Evolutionary conservation across 139 green algal species (phyloP).

Genomic region (Tetraselmis chui): DNA sequence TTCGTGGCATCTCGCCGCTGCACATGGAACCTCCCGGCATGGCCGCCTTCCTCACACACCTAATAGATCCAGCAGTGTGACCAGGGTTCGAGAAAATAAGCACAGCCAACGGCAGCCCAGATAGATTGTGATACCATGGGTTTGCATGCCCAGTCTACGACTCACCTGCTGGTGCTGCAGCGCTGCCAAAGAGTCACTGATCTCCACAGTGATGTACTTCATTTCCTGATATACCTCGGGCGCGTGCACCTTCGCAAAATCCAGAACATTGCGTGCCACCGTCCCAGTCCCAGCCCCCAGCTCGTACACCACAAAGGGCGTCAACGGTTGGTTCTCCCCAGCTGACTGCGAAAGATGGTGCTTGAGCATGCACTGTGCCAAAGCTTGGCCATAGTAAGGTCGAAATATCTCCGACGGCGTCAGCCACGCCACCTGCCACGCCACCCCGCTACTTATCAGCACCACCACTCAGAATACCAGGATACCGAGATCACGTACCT

Average conservation of each 20-base stretch:
- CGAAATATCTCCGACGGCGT: constrained; percentile 78
- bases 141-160: too few relatives aligned
- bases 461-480: not conserved
- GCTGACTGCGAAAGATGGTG: constrained; percentile 10
- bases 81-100: too few relatives aligned
- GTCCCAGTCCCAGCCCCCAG: constrained; percentile 75
- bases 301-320: constrained; percentile 62
- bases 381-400: constrained; percentile 56
- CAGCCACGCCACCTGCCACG: constrained; percentile 46
- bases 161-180: constrained; percentile 43
- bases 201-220: constrained; percentile 65
- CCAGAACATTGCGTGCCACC: constrained; percentile 63
- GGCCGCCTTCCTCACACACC: not conserved
- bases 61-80: too few relatives aligned
- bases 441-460: not conserved
- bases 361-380: constrained; percentile 37
- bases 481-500: constrained; percentile 11
- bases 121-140: too few relatives aligned
- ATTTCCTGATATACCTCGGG: constrained; percentile 44
- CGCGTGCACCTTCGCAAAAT: constrained; percentile 44
- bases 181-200: constrained; percentile 47
- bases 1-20: not conserved
- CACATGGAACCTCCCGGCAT: not conserved
- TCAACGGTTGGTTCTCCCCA: not conserved
- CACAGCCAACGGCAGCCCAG: too few relatives aligned